Evolutionary conservation across 148 eudicot genomes (phyloP).

Genomic region (Camellia granthamiana): DNA sequence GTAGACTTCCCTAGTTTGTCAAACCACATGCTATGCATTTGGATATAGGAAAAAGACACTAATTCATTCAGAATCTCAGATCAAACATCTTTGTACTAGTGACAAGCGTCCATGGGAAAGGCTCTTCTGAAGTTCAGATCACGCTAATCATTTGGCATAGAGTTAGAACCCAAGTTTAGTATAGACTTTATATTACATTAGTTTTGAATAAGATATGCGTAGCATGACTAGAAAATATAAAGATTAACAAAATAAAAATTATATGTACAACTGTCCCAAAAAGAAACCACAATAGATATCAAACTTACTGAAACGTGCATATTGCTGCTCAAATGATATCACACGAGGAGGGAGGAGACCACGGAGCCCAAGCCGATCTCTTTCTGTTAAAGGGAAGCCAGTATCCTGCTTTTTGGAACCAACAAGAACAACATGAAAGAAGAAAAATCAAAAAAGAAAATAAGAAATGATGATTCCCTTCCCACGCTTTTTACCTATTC

Average conservation of each 20-base stretch:
- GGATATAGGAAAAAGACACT: neutral
- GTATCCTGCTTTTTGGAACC: conserved; percentile 62
- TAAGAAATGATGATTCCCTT: neutral
- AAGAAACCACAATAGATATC: conserved; percentile 1
- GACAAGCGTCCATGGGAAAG: neutral
- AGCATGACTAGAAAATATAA: neutral
- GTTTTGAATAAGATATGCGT: neutral
- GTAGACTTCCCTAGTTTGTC: neutral
- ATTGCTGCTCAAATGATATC: conserved; percentile 90
- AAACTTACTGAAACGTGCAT: conserved; percentile 86
- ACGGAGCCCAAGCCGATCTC: conserved; percentile 98
- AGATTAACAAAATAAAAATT: neutral
- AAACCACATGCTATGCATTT: neutral
- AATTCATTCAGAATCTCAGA: neutral
- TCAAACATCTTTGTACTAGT: neutral
- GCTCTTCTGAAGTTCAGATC: neutral
- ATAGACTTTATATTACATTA: neutral
- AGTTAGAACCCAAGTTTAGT: neutral
- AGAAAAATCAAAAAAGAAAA: neutral
- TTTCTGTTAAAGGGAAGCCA: conserved; percentile 87
- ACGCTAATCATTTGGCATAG: neutral
- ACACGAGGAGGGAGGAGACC: conserved; percentile 97
- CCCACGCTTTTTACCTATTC: neutral
- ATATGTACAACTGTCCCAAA: neutral
- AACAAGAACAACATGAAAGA: neutral